Evolutionary conservation across 352 stramenopile genomes (phyloP), one percentile per base, ranked within the genome.

Genomic region (Thalassiosira livingstoniorum): DNA sequence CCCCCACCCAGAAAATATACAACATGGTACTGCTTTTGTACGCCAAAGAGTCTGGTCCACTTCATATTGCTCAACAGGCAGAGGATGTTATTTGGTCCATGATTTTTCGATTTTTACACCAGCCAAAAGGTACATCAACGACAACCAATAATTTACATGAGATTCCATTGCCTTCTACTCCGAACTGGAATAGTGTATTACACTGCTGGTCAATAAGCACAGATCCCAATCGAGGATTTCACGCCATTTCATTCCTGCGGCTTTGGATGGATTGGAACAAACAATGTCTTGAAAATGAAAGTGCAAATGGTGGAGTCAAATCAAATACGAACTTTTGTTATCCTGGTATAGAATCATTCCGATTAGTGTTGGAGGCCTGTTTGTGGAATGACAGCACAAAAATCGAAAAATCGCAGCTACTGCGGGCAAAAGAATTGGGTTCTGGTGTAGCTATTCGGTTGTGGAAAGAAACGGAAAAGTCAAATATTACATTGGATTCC

Each of bases 21-120:
- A 80, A 75, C n/a, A 85, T 85, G 78, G 71, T 80, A n/a, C 51
- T 85, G 5, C 13, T 73, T 32, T 61, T 70, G 3, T 80, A 70
- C 63, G 45, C 34, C 23, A 85, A 85, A 35, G 78, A 85, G 35
- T 29, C 29, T 23, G 78, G 70, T 58, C 45, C 53, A 13, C 3
- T 43, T 4, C 42, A 73, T 29, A 32, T 85, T 43, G 70, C 70
- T 0, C n/a, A 78, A 34, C 55, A 85, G 35, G 70, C 78, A 11
- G 78, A 85, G 37, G 78, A 85, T 69, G 70, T 85, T 4, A 27
- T 85, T 0, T 85, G 78, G 78, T 75, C 60, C 25, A 85, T 85
- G 78, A 78, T 85, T 37, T 13, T 57, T 23, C 54, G 78, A 34
- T 58, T 51, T 4, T 54, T 65, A 10, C 62, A 73, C 67, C 58